These are phyloP conservation scores for Cladophialophora carrionii DNA, from an alignment of 2,329 filamentous ascomycete species.

Conservation along the genomic window DNA sequence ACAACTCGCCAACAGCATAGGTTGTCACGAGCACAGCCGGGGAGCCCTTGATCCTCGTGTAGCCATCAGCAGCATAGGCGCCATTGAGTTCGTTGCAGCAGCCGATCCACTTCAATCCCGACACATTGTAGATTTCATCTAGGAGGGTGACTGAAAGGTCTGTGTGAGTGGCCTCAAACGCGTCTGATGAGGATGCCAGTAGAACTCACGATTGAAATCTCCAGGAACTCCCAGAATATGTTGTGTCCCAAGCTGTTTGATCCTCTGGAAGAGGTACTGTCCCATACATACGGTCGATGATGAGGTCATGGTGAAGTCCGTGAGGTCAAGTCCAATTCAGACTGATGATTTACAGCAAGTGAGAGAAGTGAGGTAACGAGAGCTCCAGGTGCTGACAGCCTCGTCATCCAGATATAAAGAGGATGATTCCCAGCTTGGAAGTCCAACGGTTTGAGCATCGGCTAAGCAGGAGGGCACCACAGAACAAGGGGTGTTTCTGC, in stretches of 20 bases:
- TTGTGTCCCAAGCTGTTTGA: slow-evolving; percentile 54
- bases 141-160: slow-evolving; percentile 48
- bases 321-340: neutral
- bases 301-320: slow-evolving; percentile 20
- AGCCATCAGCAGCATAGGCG: slow-evolving; percentile 76
- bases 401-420: neutral
- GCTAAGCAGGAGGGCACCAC: neutral
- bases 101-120: slow-evolving; percentile 49
- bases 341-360: neutral
- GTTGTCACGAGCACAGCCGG: slow-evolving; percentile 59
- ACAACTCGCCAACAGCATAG: slow-evolving; percentile 61
- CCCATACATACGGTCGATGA: slow-evolving; percentile 39
- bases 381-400: neutral
- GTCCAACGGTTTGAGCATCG: neutral
- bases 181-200: neutral
- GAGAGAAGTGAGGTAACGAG: neutral
- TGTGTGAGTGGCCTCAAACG: neutral
- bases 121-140: slow-evolving; percentile 58
- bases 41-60: slow-evolving; percentile 68
- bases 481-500: neutral
- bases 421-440: neutral
- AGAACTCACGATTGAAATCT: slow-evolving; percentile 41
- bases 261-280: slow-evolving; percentile 55
- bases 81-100: slow-evolving; percentile 65
- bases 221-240: slow-evolving; percentile 58